These are phyloP conservation scores for Sordariomycetes sp. DNA, from an alignment of 2,329 filamentous ascomycete species.

Conservation along the genomic window DNA sequence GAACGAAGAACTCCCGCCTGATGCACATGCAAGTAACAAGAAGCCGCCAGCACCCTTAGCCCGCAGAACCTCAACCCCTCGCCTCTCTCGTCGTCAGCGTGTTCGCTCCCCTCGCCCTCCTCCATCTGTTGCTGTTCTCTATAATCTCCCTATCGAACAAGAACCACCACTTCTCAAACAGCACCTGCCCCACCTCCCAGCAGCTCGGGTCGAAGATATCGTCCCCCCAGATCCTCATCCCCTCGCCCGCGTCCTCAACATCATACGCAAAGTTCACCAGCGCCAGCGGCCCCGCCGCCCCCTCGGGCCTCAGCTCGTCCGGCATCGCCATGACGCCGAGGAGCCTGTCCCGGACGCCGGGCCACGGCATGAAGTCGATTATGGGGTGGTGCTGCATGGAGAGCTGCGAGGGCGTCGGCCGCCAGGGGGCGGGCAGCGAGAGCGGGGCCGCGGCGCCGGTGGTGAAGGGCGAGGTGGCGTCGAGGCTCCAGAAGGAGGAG, in stretches of 20 bases:
- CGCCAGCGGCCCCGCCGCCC: constrained; percentile 32
- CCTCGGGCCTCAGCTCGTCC: constrained; percentile 31
- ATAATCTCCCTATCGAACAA: constrained; percentile 42
- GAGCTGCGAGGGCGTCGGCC: constrained; percentile 37
- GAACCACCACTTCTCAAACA: constrained; percentile 53
- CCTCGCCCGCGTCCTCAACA: constrained; percentile 42
- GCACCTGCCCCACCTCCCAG: constrained; percentile 49
- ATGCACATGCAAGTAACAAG: neutral
- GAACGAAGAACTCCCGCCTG: neutral
- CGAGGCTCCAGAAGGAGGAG: constrained; percentile 31
- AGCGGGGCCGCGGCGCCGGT: constrained; percentile 11
- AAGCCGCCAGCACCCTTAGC: neutral
- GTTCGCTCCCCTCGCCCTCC: constrained; percentile 32
- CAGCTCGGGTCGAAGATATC: constrained; percentile 35
- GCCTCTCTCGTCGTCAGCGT: constrained; percentile 10
- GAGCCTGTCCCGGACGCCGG: constrained; percentile 37
- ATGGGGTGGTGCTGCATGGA: constrained; percentile 44
- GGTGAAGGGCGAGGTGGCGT: constrained; percentile 35
- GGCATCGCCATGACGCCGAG: constrained; percentile 41
- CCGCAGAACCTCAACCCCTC: neutral
- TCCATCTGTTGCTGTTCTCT: constrained; percentile 40
- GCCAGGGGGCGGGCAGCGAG: constrained; percentile 34
- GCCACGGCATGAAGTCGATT: constrained; percentile 49
- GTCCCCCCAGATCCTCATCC: constrained; percentile 34
- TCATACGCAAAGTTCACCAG: constrained; percentile 44